Evolutionary conservation across 371 early-diverging fungal species (phyloP), one percentile per base, ranked within the genome.

Genomic region (Blakeslea trispora): DNA sequence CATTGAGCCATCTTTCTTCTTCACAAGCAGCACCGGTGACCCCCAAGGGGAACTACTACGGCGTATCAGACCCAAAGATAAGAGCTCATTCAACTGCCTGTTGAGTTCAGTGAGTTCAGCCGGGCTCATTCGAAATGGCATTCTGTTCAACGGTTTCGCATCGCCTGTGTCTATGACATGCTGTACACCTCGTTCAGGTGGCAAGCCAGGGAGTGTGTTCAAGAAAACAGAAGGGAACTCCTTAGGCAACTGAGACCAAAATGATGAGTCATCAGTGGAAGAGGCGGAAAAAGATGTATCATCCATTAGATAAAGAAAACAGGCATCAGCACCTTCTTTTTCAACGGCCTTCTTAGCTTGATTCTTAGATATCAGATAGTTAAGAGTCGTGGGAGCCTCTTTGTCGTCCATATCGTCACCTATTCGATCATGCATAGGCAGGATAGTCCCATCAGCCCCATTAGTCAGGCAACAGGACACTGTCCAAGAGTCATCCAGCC

Each of bases 21-120:
- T 59, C 0, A 74, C 69, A 50, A 82, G 71, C n/a, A 81, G 45
- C 3, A 72, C 52, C 4, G 82, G 81, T 0, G 69, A 42, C 13
- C 60, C 53, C 66, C 63, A 68, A n/a, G 65, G 59, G n/a, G 59
- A 55, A 0, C 28, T 31, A 1, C 52, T 52, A 21, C 65, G 65
- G 14, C 43, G n/a, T 14, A 72, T 72, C 1, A 64, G 45, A 9
- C 61, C 64, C 21, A 55, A 5, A 13, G 45, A 21, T 10, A 35
- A 23, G 5, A 61, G 31, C 8, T 65, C 55, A 0, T 57, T 34
- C 0, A 72, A 13, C 37, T 61, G 55, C 21, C 40, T 31, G 19
- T 61, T 37, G 0, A 71, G 49, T 5, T 61, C 50, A 17, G 39
- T 17, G 1, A 41, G 14, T 39, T 51, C 52, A 15, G 13, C 24